Conservation (phyloP, 129 eudicot species). For the Arctium lappa region DNA sequence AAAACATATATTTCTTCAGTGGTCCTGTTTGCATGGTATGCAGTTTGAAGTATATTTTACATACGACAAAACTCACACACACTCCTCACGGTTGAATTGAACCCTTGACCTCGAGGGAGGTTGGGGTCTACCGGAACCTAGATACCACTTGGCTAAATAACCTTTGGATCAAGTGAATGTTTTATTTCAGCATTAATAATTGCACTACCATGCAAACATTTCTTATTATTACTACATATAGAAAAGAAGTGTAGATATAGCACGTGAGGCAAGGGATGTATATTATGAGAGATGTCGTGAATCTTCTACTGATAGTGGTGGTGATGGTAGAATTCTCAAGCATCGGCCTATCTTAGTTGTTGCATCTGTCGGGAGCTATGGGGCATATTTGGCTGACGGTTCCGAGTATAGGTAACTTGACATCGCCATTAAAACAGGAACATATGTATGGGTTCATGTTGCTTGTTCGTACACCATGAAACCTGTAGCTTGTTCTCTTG, state of each 20-base stretch:
- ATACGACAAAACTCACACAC: too few relatives aligned
- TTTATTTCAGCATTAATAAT: not conserved
- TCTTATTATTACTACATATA: not conserved
- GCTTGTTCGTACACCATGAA: too few relatives aligned
- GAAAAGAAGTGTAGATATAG: constrained; percentile 76
- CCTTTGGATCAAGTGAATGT: not conserved
- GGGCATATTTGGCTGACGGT: too few relatives aligned
- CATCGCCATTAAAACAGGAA: too few relatives aligned
- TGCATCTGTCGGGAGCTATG: too few relatives aligned
- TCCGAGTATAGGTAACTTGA: too few relatives aligned
- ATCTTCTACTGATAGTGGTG: too few relatives aligned
- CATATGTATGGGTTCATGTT: not conserved
- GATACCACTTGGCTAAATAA: not conserved
- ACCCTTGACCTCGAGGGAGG: not conserved
- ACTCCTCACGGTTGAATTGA: not conserved
- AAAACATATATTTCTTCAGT: constrained; percentile 12
- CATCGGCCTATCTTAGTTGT: too few relatives aligned
- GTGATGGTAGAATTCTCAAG: too few relatives aligned
- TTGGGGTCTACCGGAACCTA: not conserved
- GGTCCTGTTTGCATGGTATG: constrained; percentile 24
- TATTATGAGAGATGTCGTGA: constrained; percentile 28
- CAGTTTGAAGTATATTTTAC: not conserved
- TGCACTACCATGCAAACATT: not conserved
- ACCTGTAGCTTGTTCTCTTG: too few relatives aligned
- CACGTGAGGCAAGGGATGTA: constrained; percentile 78